These are phyloP conservation scores for Acanthochlamys bracteata DNA, from an alignment of 106 monocot species.

Conservation along the genomic window DNA sequence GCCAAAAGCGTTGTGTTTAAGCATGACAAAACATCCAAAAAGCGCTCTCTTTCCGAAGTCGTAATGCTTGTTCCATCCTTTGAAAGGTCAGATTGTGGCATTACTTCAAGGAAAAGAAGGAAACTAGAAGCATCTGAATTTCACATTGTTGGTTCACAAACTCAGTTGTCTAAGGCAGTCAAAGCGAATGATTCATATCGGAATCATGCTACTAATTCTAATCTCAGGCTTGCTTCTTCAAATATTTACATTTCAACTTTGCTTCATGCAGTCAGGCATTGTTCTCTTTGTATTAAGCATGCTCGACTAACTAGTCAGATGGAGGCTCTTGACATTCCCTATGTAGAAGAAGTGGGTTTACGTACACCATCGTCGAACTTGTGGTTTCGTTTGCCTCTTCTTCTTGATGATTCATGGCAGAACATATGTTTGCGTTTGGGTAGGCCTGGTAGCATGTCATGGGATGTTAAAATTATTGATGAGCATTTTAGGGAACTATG, in stretches of 20 bases:
- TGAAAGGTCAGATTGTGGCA: slow-evolving; percentile 23
- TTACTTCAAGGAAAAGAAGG: slow-evolving; percentile 35
- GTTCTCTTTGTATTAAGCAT: slow-evolving; percentile 93
- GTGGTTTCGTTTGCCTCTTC: slow-evolving; percentile 87
- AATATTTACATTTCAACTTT: slow-evolving; percentile 60
- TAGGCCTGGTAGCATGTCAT: slow-evolving; percentile 88
- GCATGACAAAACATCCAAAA: slow-evolving; percentile 27
- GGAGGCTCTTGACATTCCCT: slow-evolving; percentile 90
- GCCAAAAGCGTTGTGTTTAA: slow-evolving; percentile 15
- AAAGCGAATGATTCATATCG: slow-evolving; percentile 37
- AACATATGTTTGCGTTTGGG: slow-evolving; percentile 84
- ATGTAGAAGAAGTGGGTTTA: slow-evolving; percentile 88
- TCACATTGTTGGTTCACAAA: slow-evolving; percentile 10
- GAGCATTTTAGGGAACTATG: slow-evolving; percentile 85
- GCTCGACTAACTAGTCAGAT: slow-evolving; percentile 88
- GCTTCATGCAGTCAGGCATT: slow-evolving; percentile 84
- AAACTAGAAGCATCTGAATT: slow-evolving; percentile 29
- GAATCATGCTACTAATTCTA: slow-evolving; percentile 52
- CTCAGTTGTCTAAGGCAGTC: slow-evolving; percentile 16
- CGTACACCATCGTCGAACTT: slow-evolving; percentile 61
- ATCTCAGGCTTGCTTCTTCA: slow-evolving; percentile 45
- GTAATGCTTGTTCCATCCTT: slow-evolving; percentile 45
- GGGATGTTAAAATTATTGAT: slow-evolving; percentile 94
- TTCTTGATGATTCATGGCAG: slow-evolving; percentile 69
- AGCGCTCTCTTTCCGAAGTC: slow-evolving; percentile 62